These are phyloP conservation scores for Aspergillus olivimuriae DNA, from an alignment of 495 filamentous ascomycete genomes.

Conservation along the genomic window DNA sequence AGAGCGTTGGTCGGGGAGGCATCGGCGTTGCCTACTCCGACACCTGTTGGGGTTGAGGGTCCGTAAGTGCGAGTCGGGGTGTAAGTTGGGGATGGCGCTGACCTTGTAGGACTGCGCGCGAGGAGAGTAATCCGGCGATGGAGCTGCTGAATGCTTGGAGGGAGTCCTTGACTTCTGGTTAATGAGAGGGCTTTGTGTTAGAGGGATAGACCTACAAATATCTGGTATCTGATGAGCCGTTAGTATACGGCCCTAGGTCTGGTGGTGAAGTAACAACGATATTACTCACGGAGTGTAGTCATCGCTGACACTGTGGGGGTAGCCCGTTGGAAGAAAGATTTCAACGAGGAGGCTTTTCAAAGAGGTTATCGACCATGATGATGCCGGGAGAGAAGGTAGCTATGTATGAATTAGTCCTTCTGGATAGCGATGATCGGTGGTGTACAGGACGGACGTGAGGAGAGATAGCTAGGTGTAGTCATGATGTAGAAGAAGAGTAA, in stretches of 20 bases:
- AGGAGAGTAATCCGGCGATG: conserved; percentile 82
- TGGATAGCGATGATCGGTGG: too few species aligned
- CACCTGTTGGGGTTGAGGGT: conserved; percentile 41
- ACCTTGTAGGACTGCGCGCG: conserved; percentile 86
- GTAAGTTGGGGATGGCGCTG: conserved; percentile 2
- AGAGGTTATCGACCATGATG: conserved; percentile 27
- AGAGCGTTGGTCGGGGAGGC: conserved; percentile 84
- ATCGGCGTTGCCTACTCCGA: conserved; percentile 82
- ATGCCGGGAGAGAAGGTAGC: conserved; percentile 8
- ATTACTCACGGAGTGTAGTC: conserved; percentile 76
- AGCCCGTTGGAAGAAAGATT: conserved; percentile 87
- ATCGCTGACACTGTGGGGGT: conserved; percentile 80
- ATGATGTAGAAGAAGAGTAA: too few species aligned
- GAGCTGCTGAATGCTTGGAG: conserved; percentile 94
- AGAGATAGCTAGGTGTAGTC: too few species aligned
- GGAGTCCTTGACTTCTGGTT: conserved; percentile 59
- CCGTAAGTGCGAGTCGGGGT: neutral
- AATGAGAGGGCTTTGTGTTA: neutral
- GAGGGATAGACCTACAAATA: conserved; percentile 32
- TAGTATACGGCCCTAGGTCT: neutral
- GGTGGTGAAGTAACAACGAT: conserved; percentile 3
- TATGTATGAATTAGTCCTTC: conserved; percentile 7
- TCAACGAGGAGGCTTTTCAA: conserved; percentile 26
- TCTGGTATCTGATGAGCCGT: conserved; percentile 57
- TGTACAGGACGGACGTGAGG: too few species aligned